Conservation (phyloP, 169 alveolate genomes). For the Theileria annulata region DNA sequence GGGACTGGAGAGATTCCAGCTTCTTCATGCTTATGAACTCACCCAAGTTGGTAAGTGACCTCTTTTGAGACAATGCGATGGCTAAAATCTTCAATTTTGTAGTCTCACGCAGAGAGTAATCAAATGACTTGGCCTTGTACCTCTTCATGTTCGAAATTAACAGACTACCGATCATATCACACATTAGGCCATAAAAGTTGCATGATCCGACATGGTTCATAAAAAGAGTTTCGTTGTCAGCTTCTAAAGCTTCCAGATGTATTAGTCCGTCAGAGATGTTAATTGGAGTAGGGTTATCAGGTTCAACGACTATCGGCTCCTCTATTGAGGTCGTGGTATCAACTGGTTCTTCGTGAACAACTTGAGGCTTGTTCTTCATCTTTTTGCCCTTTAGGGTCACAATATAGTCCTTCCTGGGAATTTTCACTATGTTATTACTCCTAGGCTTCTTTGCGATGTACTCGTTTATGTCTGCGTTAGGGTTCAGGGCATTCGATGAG, state of each 20-base stretch:
- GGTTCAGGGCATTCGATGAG: conserved; percentile 24
- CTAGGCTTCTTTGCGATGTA: conserved; percentile 21
- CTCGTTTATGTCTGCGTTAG: conserved; percentile 38
- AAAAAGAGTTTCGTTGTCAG: conserved; percentile 10
- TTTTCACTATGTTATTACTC: conserved; percentile 19
- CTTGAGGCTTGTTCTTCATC: conserved; percentile 8
- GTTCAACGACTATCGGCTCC: not conserved
- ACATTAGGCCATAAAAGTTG: conserved; percentile 51
- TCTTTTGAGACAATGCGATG: conserved; percentile 31
- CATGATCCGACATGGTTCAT: conserved; percentile 18
- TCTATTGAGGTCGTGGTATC: conserved; percentile 6
- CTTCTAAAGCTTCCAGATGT: not conserved
- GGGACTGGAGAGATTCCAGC: conserved; percentile 65
- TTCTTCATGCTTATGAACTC: conserved; percentile 62
- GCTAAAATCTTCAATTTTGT: conserved; percentile 34
- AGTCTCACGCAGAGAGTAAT: conserved; percentile 51
- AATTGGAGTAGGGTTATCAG: conserved; percentile 10
- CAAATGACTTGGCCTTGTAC: conserved; percentile 34
- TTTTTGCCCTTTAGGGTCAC: conserved; percentile 9
- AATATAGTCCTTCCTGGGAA: conserved; percentile 1
- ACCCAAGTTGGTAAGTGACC: conserved; percentile 43
- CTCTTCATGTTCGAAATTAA: conserved; percentile 35
- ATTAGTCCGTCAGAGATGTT: conserved; percentile 14
- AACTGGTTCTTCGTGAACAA: not conserved
- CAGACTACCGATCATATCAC: conserved; percentile 28